phyloP scores from a whole-genome alignment of 345 rosid species.

The Eucalyptus sideroxylon region DNA sequence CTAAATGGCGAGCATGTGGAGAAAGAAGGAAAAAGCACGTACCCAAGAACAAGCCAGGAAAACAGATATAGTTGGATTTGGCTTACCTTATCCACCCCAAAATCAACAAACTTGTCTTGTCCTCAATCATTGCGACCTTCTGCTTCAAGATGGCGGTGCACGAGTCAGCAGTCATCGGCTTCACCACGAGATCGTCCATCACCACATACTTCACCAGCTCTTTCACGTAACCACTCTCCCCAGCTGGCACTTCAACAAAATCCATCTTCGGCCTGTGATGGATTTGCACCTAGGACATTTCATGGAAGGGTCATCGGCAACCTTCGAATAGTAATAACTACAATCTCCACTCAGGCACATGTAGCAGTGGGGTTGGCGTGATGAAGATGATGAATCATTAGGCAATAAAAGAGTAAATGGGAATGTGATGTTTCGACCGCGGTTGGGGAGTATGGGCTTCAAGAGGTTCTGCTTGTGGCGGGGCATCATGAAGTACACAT shows the following conservation, averaged over 20 bases:
- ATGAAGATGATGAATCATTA: neutral
- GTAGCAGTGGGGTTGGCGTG: neutral
- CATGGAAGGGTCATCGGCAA: neutral
- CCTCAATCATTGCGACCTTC: constrained; percentile 1
- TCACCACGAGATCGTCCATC: constrained; percentile 8
- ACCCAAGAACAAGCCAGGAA: neutral
- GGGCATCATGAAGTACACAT: neutral
- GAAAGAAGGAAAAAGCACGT: neutral
- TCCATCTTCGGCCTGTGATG: neutral
- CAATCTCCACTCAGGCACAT: neutral
- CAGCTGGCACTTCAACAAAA: neutral
- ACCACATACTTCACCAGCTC: constrained; percentile 12
- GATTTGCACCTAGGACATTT: neutral
- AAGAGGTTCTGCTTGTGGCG: neutral
- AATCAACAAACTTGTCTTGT: neutral
- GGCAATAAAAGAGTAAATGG: neutral
- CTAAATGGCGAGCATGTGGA: neutral
- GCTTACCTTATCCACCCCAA: neutral
- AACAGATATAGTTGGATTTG: neutral
- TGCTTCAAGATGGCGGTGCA: neutral
- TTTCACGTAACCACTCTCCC: constrained; percentile 11
- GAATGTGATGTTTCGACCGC: neutral
- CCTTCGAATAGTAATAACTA: neutral
- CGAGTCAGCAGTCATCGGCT: constrained; percentile 7
- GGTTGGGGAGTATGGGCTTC: neutral